These are phyloP conservation scores for Lactarius evosmus DNA, from an alignment of 768 basidiomycete genomes.

Conservation along the genomic window DNA sequence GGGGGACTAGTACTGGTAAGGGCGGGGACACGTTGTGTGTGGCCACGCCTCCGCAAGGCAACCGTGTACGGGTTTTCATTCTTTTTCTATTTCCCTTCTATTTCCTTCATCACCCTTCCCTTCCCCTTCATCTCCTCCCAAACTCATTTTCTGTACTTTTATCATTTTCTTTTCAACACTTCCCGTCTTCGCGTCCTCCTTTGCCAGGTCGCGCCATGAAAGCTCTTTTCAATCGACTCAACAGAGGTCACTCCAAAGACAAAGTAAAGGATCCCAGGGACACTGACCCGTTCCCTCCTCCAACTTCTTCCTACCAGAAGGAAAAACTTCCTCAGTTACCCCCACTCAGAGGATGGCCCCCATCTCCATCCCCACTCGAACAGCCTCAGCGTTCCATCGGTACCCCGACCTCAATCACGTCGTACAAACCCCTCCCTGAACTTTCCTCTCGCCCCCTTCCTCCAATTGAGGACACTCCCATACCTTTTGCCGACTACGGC, in stretches of 20 bases:
- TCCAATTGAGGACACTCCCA: constrained; percentile 44
- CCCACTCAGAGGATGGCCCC: constrained; percentile 68
- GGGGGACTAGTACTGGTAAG: not conserved
- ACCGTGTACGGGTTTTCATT: constrained; percentile 10
- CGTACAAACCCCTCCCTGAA: constrained; percentile 73
- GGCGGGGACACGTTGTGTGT: constrained; percentile 3
- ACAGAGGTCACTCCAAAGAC: constrained; percentile 60
- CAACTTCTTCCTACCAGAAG: constrained; percentile 37
- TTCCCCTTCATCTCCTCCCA: constrained; percentile 14
- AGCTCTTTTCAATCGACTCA: constrained; percentile 77
- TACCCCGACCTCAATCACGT: constrained; percentile 41
- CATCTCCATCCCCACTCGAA: constrained; percentile 41
- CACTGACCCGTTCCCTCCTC: constrained; percentile 27
- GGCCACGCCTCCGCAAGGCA: constrained; percentile 24
- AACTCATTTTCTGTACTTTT: constrained; percentile 27
- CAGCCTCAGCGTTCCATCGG: constrained; percentile 24
- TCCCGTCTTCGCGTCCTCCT: constrained; percentile 16
- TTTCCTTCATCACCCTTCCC: constrained; percentile 25
- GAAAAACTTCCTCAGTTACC: constrained; percentile 61
- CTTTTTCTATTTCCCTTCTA: constrained; percentile 14
- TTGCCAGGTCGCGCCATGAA: constrained; percentile 53
- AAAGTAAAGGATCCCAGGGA: constrained; percentile 51
- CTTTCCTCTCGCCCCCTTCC: constrained; percentile 49
- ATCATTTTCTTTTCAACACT: constrained; percentile 26
- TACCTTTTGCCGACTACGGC: constrained; percentile 34